Base-by-base conservation (phyloP, 129 eudicot species). In the Rutidosis leptorrhynchoides region DNA sequence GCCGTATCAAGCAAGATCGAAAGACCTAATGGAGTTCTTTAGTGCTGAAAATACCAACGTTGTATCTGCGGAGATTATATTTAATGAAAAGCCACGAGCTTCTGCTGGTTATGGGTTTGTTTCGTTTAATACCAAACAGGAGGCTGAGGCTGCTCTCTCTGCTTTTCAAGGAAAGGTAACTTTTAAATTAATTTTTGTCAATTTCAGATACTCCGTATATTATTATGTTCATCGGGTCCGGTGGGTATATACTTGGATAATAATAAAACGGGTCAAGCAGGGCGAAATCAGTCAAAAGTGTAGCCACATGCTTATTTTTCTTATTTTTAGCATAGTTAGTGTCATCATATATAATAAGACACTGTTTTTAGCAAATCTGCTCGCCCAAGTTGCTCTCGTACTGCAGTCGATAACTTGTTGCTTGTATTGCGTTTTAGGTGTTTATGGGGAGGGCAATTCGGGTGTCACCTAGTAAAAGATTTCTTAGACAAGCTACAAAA, bases 51-150 rank as follows among this genome's bases (percentile, higher is more conserved):
- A 81, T 67, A 62, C 59, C 6, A 84, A 86, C 58, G 92, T 70
- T 21, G 95, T 88, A 53, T 79, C 95, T 71, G 92, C 96, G 12
- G 98, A 88, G 70, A 71, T 93, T 62, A 83, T 93, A 37, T 86
- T 80, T 63, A 62, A 68, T 28, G 90, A 82, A 42, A 79, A 83
- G 25, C 95, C 91, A 15, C 87, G 90, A 75, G 75, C 70, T 24
- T 79, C 97, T 16, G 82, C 93, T 15, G 97, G 97, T 11, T 90
- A 90, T 79, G 97, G 97, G 45, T 90, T 90, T 77, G 85, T 90
- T 51, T 80, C 95, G 25, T 87, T 90, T 60, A 80, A 79, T 68
- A 80, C 93, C 16, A 81, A 87, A 83, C 77, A 72, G 27, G 95
- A 90, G 61, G 93, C 95, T 8, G 95, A 90, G 25, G 83, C 87